Base-by-base conservation (phyloP, 768 basidiomycete species). In the Lactifluus echinatus region DNA sequence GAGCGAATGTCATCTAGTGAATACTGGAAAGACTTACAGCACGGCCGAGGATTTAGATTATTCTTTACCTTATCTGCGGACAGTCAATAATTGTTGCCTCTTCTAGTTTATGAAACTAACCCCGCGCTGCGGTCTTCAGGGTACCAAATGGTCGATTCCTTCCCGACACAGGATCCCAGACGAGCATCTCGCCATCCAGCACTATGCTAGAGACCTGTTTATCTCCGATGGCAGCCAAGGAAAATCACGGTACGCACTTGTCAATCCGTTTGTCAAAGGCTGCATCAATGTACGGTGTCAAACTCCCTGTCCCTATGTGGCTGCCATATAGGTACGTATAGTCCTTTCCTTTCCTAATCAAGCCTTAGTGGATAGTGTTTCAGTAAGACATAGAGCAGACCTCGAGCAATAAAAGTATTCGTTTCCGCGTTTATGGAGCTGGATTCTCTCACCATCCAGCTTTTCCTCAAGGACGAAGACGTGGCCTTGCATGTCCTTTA, bases 161-260 rank as follows among this genome's bases (percentile, higher is more conserved):
- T 64, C 87, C 85, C 0, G 90, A 84, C 3, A 87, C 76, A 0
- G 95, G 95, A 70, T 98, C 96, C 89, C 89, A 98, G 2, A 97
- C 95, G 31, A 99, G 74, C 95, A 99, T 98, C 69, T 99, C 96
- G 0, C 96, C 96, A 64, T 99, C 96, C 14, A 99, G 70, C 46
- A 98, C 90, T 64, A 95, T 86, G 49, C 95, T 97, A 56, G 3
- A 23, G 19, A 31, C 17, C 3, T 29, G 6, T 56, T 24, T 19
- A 43, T 23, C 12, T 31, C 17, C 10, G 1, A n/a, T 17, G 40
- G 23, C 42, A 48, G 36, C 26, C 3, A n/a, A 19, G 19, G 14
- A 26, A 8, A 31, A 12, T 24, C 12, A 37, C 44, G 33, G 8
- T 8, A 66, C 91, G 64, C 60, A 96, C 95, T 93, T 87, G 4